Percentiles rank a stretch among this genome's conserved stretches.
phyloP scores from a whole-genome alignment of 2,329 filamentous ascomycete genomes.

The Dactylellina sp. region DNA sequence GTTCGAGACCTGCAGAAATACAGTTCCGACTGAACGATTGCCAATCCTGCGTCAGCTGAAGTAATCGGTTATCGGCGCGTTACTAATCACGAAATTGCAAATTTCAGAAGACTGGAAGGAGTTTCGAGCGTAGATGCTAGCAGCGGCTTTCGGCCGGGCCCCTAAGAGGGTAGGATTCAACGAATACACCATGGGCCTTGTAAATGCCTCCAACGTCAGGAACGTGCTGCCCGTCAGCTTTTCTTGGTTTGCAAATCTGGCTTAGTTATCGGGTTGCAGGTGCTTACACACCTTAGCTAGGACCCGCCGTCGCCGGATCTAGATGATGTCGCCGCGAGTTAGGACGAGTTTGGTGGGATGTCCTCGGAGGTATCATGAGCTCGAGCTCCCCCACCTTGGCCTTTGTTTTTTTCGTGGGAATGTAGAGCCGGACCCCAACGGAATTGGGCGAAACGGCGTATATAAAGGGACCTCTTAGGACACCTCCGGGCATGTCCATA shows the following conservation, averaged over 20 bases:
- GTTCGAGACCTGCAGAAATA: background rate
- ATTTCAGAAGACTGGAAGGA: background rate
- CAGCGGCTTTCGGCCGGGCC: conserved; percentile 42
- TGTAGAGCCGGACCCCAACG: conserved; percentile 44
- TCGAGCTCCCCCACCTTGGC: conserved; percentile 41
- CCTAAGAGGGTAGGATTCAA: conserved; percentile 38
- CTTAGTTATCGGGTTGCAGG: conserved; percentile 53
- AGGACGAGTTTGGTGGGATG: conserved; percentile 3
- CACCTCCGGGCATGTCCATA: background rate
- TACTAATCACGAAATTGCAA: conserved; percentile 33
- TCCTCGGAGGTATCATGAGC: conserved; percentile 8
- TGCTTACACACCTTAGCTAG: conserved; percentile 34
- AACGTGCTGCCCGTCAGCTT: conserved; percentile 18
- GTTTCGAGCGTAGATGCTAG: background rate
- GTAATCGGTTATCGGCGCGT: conserved; percentile 33
- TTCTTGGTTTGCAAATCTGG: conserved; percentile 8
- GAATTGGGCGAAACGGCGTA: conserved; percentile 15
- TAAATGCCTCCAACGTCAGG: conserved; percentile 31
- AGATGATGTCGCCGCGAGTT: background rate
- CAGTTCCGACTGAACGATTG: background rate
- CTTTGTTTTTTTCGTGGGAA: conserved; percentile 23
- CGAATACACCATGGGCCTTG: background rate
- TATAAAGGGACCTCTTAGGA: conserved; percentile 36
- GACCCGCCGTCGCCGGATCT: conserved; percentile 47
- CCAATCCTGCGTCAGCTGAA: conserved; percentile 39